Base-by-base conservation (phyloP, 1,284 basidiomycete genomes). In the Ceratobasidium sp. region DNA sequence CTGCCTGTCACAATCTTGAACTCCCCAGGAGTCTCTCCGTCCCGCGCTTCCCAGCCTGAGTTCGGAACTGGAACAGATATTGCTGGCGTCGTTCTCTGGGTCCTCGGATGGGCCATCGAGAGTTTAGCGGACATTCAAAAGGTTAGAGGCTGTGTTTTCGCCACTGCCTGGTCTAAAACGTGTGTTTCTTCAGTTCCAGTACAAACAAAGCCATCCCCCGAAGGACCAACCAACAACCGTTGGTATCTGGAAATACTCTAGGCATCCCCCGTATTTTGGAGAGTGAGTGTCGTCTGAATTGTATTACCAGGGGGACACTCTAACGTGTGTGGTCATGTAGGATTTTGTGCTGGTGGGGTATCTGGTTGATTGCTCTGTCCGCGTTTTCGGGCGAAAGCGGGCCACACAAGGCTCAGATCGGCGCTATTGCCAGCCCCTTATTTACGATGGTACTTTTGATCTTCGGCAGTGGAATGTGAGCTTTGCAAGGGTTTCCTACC, bases 241-340 rank as follows among this genome's bases (percentile, higher is more conserved):
- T 71, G 79, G 79, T 5, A 62, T 81, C 11, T 81, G 80, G 80
- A 76, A 78, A 21, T 80, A 76, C 73, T 78, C 76, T 21, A 59
- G 75, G 75, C 88, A 92, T 75, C 91, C 91, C 32, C 88, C 90
- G 8, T 93, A 92, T 79, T 91, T 92, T 78, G 90, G 91, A 78
- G 91, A 92, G 87, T 89, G 78, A 79, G 86, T 83, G 21, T 46
- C 75, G 41, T 26, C 57, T 73, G 63, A 32, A 30, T n/a, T 32
- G 21, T 41, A 5, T 30, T 26, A 18, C 28, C 6, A 38, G 7
- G 11, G 26, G 9, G n/a, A n/a, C n/a, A n/a, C n/a, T n/a, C n/a
- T n/a, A 16, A 66, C 41, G 16, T 44, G 16, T 26, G 2, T 16
- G 58, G 77, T 26, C 59, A 57, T 47, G 1, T 73, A 88, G 87